Evolutionary conservation across 495 filamentous ascomycete genomes (phyloP).

Genomic region (Neurospora sp.): DNA sequence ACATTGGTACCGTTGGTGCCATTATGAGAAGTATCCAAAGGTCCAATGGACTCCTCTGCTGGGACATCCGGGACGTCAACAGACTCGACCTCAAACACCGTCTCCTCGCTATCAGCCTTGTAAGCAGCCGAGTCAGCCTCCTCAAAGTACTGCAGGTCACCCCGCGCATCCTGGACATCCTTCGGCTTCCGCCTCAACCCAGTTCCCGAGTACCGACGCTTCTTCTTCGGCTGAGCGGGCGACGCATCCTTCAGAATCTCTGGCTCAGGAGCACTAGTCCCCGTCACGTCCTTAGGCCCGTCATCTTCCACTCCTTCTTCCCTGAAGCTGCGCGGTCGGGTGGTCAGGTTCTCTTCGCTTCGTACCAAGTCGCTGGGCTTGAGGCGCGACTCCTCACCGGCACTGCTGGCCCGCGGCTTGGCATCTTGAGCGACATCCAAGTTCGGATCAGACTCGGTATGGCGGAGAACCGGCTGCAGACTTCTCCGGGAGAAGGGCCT

Average conservation of each 20-base stretch:
- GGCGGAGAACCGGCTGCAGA: conserved; percentile 26
- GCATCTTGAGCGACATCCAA: conserved; percentile 11
- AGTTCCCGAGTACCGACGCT: conserved; percentile 68
- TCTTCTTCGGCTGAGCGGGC: conserved; percentile 25
- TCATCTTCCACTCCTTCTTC: conserved; percentile 12
- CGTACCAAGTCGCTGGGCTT: conserved; percentile 11
- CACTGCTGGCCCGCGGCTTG: neutral
- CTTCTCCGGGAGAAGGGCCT: conserved; percentile 40
- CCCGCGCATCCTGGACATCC: conserved; percentile 50
- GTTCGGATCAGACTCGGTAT: conserved; percentile 23
- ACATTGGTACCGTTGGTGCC: neutral
- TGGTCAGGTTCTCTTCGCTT: conserved; percentile 22
- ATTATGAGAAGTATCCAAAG: neutral
- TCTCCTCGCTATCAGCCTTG: conserved; percentile 58
- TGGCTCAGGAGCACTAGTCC: conserved; percentile 46
- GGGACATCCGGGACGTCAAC: neutral
- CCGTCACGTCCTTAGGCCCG: conserved; percentile 35
- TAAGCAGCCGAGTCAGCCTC: conserved; percentile 69
- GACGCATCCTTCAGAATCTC: conserved; percentile 33
- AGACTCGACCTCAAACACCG: neutral
- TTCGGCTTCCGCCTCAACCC: conserved; percentile 59
- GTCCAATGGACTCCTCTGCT: neutral
- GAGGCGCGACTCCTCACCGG: conserved; percentile 1
- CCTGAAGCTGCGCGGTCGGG: neutral
- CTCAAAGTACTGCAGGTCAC: conserved; percentile 74